Evolutionary conservation across 352 stramenopile genomes (phyloP), one percentile per base, ranked within the genome.

Genomic region (Discostella stelligera): DNA sequence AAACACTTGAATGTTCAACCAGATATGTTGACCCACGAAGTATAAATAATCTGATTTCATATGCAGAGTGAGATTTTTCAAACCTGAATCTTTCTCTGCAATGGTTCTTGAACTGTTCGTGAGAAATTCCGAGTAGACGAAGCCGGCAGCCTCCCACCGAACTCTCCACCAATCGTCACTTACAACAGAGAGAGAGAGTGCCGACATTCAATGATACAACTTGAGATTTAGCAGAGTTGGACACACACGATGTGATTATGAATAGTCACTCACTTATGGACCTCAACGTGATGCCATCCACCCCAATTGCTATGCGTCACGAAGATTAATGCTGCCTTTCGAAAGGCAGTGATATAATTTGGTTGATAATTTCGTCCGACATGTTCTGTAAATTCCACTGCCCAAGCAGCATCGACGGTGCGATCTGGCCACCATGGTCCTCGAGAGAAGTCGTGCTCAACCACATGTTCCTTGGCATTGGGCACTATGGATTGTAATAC

Each of bases 221-320:
- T 32, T 44, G 37, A 44, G 37, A 44, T 13, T 11, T 44, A 44
- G 2, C 7, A 11, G 37, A 10, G 37, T 13, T 44, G 7, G 0
- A 2, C 2, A 44, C 7, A 10, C 0, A 44, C 2, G 2, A 10
- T 10, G 13, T 44, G 11, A 44, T 44, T 14, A 44, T 1, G 37
- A 11, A 10, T 44, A 3, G 1, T 13, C 14, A 61, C 53, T 61
- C 23, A 61, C 53, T 61, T 60, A 77, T 94, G 90, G 0, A 94
- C 90, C 71, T 94, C 90, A 1, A 93, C 90, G 74, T 94, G 90
- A 82, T 94, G 90, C 90, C 90, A 94, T 23, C 90, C 90, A n/a
- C 80, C 80, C 70, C 79, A 89, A 20, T 77, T 71, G 3, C 54
- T 82, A 59, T 87, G 77, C 16, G 73, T 77, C 37, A 78, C 64